Evolutionary conservation across 169 alveolate species (phyloP).

Genomic region (Fabrea salina): DNA sequence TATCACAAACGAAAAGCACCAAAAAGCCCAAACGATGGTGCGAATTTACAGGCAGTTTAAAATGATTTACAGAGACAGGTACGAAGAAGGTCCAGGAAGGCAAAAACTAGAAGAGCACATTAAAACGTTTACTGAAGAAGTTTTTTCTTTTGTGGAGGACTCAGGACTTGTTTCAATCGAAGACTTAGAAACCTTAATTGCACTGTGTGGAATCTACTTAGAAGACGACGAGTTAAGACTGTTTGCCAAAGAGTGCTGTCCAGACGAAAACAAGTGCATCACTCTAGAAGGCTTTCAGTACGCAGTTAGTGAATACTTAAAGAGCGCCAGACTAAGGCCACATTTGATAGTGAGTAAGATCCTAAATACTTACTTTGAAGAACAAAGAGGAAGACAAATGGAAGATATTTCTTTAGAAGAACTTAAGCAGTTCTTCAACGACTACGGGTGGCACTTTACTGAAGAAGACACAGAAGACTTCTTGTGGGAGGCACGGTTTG

Average conservation of each 20-base stretch:
- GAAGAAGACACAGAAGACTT: constrained; percentile 27
- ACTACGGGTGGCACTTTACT: constrained; percentile 26
- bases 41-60: constrained; percentile 24
- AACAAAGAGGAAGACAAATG: background rate
- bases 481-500: constrained; percentile 29
- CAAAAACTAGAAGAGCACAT: background rate
- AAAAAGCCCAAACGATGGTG: background rate
- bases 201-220: constrained; percentile 5
- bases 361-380: background rate
- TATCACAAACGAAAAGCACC: background rate
- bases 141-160: background rate
- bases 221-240: constrained; percentile 30
- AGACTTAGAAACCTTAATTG: background rate
- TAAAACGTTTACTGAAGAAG: background rate
- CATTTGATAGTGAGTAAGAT: background rate
- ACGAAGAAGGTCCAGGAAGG: background rate
- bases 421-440: constrained; percentile 10
- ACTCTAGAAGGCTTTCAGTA: background rate
- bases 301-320: background rate
- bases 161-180: background rate
- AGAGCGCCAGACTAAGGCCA: background rate
- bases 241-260: constrained; percentile 28
- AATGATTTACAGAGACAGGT: constrained; percentile 25
- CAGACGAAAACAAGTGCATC: background rate
- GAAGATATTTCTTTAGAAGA: background rate